Evolutionary conservation across 768 basidiomycete species (phyloP).

Genomic region (Candolleomyces eurysporus): DNA sequence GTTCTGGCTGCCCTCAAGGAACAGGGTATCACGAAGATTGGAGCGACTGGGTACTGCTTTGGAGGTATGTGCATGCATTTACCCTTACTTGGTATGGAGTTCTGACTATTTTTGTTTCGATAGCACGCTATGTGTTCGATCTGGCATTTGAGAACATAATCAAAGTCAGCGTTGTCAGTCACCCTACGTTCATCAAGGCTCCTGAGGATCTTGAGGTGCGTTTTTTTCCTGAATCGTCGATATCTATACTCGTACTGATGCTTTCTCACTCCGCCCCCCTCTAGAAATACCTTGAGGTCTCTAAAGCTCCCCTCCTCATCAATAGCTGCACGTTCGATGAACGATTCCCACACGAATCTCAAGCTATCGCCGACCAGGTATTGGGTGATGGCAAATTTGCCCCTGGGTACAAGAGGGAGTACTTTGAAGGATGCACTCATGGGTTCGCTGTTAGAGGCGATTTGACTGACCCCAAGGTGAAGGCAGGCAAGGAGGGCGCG

Average conservation of each 20-base stretch:
- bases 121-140: conserved; percentile 59
- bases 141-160: conserved; percentile 56
- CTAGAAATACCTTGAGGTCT: conserved; percentile 44
- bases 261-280: neutral
- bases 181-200: conserved; percentile 61
- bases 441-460: conserved; percentile 56
- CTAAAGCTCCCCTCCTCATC: conserved; percentile 61
- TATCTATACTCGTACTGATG: neutral
- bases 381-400: conserved; percentile 45
- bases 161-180: conserved; percentile 47
- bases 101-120: neutral
- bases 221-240: neutral
- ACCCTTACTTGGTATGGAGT: too few relatives aligned
- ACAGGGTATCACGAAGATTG: conserved; percentile 57
- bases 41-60: conserved; percentile 67
- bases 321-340: conserved; percentile 59
- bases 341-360: conserved; percentile 47
- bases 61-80: conserved; percentile 41
- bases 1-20: conserved; percentile 57
- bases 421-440: conserved; percentile 48
- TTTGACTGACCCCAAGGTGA: conserved; percentile 46
- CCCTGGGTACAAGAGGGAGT: conserved; percentile 48
- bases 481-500: conserved; percentile 62
- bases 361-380: conserved; percentile 46
- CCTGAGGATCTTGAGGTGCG: conserved; percentile 62